Evolutionary conservation across 2,329 filamentous ascomycete species (phyloP), one percentile per base, ranked within the genome.

Genomic region (Apiospora malaysiana): DNA sequence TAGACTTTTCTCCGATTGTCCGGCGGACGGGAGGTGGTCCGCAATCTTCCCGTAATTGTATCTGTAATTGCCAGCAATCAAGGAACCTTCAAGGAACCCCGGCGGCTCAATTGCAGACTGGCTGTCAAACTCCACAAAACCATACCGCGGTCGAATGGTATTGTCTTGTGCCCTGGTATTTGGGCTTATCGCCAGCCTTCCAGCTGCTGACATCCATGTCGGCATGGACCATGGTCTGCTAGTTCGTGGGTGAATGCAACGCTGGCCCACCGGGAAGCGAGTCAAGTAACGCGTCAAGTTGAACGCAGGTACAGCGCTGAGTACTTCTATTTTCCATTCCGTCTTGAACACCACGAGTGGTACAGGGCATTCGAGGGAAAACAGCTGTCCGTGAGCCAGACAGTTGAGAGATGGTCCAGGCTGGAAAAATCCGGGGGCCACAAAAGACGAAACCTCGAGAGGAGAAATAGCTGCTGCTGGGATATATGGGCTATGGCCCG

Each of bases 191-290:
- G 32, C 56, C 56, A 40, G 56, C 56, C 56, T 40, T 32, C 56
- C 56, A 63, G 56, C 32, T 40, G 18, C 32, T 63, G 18, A n/a
- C 32, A 63, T 63, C 56, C 56, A 63, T 63, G 56, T 63, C 56
- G 56, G 56, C 56, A 63, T 68, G 37, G 66, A 68, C 66, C 66
- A 47, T 68, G 66, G 46, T 14, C 66, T 23, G 66, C 66, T 37
- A 45, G 46, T 32, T 68, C 43, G 43, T 37, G 43, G 66, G 66
- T 46, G 25, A 47, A 68, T 68, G 66, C 25, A 37, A 68, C 66
- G 66, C 42, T 47, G 66, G 8, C 18, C 66, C 66, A 68, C 66
- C 12, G 18, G 32, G 16, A 68, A 68, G 66, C 66, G 66, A 68
- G 66, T 47, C 46, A 43, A 68, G 56, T 43, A 68, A 40, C 43